phyloP scores from a whole-genome alignment of 108 stramenopile species.

The Nitzschia putrida region DNA sequence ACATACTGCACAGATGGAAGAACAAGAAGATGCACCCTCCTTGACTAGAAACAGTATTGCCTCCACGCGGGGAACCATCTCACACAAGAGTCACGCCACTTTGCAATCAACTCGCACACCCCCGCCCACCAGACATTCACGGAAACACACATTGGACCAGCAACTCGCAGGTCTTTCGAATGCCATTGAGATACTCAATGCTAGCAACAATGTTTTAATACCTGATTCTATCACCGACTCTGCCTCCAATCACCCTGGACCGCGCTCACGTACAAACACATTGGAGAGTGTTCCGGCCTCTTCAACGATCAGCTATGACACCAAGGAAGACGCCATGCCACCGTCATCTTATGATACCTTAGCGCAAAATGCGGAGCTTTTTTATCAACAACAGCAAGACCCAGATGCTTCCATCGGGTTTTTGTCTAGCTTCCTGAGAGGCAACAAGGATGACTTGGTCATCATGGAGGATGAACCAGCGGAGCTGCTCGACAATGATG shows the following conservation, averaged over 20 bases:
- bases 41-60: background rate
- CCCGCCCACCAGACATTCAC: background rate
- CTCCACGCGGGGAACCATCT: too few relatives aligned
- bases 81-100: background rate
- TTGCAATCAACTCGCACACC: background rate
- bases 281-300: background rate
- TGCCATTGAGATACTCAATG: background rate
- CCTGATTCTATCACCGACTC: background rate
- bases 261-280: background rate
- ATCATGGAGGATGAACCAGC: too few relatives aligned
- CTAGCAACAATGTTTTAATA: background rate
- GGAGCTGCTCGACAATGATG: too few relatives aligned
- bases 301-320: background rate
- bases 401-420: too few relatives aligned
- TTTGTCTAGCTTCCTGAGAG: too few relatives aligned
- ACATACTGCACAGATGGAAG: background rate
- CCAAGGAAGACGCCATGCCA: background rate
- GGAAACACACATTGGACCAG: slow-evolving; percentile 4
- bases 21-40: background rate
- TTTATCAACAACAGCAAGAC: background rate
- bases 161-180: background rate
- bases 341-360: background rate
- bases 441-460: too few relatives aligned
- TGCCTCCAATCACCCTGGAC: background rate
- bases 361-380: background rate